Base-by-base conservation (phyloP, 2,329 filamentous ascomycete genomes). In the Septoria petroselini region DNA sequence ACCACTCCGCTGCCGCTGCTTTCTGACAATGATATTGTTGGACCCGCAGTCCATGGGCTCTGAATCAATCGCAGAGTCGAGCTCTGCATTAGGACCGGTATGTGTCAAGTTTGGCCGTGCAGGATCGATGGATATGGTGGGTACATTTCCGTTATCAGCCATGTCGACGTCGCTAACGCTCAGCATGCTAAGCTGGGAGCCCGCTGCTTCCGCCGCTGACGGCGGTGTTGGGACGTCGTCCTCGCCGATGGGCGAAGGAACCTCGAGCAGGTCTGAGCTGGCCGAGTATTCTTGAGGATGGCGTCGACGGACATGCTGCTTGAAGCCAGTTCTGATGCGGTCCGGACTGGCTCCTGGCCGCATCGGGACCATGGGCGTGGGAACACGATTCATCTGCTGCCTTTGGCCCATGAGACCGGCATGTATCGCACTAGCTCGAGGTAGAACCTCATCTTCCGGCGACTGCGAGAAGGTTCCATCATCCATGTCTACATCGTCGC, bases 91-190 rank as follows among this genome's bases (percentile, higher is more conserved):
- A 3, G 18, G 29, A 35, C 41, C 39, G 50, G 44, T 45, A 19
- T 33, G 51, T 27, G 33, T 52, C 14, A 50, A 27, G n/a, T 45
- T 45, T 15, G 59, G 53, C 17, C 53, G 35, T 5, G 52, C 59
- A 1, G 57, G 50, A 15, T 63, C 47, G 12, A 64, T 53, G 7
- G 58, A 56, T 19, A 62, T 62, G 18, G 49, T 50, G 7, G 62
- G 61, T 19, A 61, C 29, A 27, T 34, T 25, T 7, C 54, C 57
- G 17, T 46, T 37, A n/a, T 54, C 52, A 31, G 66, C 64, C 57
- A 69, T 64, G 33, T 69, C 65, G 35, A 68, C 62, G 54, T 69
- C 67, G 38, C 57, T 66, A 34, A 69, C 65, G 44, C 54, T 65
- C 40, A 69, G 61, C 54, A 68, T 61, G 34, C 60, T 63, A 17